Percentiles rank a stretch among this genome's conserved stretches.
Conservation (phyloP, 1,284 basidiomycete genomes). For the Hortiboletus rubellus region DNA sequence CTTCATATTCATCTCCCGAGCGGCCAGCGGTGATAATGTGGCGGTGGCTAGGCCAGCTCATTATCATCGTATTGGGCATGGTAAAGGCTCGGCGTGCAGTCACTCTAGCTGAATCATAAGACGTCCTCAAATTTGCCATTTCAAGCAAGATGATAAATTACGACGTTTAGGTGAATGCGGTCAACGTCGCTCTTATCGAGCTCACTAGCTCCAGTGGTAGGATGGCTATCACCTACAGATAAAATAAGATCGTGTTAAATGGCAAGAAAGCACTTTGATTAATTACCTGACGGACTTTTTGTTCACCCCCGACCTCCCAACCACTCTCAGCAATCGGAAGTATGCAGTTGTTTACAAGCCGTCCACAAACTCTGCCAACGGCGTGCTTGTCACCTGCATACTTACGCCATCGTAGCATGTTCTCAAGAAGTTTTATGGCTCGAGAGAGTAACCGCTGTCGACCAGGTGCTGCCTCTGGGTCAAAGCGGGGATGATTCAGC, state of each 20-base stretch:
- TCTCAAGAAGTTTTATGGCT: constrained; percentile 72
- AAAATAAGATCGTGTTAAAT: constrained; percentile 7
- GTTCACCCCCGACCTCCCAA: constrained; percentile 88
- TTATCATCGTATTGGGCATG: constrained; percentile 30
- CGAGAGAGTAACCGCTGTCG: constrained; percentile 69
- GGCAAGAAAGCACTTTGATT: constrained; percentile 1
- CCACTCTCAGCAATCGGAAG: constrained; percentile 70
- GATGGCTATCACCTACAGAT: constrained; percentile 42
- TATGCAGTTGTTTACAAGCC: constrained; percentile 62
- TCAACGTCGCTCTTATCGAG: constrained; percentile 20
- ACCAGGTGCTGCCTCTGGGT: constrained; percentile 74
- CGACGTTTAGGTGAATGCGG: constrained; percentile 4
- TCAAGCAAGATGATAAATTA: constrained; percentile 9
- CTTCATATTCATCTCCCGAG: constrained; percentile 52
- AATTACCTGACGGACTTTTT: constrained; percentile 61
- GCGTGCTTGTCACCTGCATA: constrained; percentile 65
- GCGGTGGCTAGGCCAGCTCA: constrained; percentile 22
- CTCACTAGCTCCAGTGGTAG: constrained; percentile 46
- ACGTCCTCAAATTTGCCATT: constrained; percentile 5
- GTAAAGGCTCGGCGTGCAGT: constrained; percentile 10
- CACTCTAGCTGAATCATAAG: neutral
- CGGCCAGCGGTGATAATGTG: constrained; percentile 39
- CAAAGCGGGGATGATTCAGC: constrained; percentile 56
- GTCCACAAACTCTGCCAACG: constrained; percentile 55
- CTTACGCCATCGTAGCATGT: constrained; percentile 75